Conservation (phyloP, 106 monocot species). For the Apostasia ramifera region DNA sequence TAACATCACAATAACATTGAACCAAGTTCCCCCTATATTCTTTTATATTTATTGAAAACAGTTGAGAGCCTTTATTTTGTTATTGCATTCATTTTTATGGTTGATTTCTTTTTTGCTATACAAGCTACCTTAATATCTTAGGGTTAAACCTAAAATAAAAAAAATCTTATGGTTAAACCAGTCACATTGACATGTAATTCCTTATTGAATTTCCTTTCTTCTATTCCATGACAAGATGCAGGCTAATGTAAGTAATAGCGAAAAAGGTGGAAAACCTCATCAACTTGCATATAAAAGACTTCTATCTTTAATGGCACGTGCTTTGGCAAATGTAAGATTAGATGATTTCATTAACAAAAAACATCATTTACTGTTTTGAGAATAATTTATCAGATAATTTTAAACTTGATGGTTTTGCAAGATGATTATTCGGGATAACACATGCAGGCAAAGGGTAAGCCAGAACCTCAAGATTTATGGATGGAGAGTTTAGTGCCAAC, state of each 20-base stretch:
- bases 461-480: slow-evolving; percentile 76
- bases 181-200: neutral
- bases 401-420: neutral
- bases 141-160: neutral
- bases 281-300: slow-evolving; percentile 51
- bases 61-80: too few species aligned
- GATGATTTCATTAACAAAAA: neutral
- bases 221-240: slow-evolving; percentile 4
- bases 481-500: slow-evolving; percentile 46
- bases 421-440: neutral
- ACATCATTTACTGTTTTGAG: neutral
- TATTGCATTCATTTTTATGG: neutral
- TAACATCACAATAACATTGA: too few species aligned
- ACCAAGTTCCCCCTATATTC: too few species aligned
- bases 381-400: neutral
- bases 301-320: slow-evolving; percentile 81
- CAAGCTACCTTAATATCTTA: too few species aligned
- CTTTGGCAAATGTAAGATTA: slow-evolving; percentile 79
- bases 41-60: too few species aligned
- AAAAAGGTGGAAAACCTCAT: slow-evolving; percentile 26
- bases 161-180: neutral
- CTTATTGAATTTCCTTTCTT: neutral
- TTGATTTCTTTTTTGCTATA: too few species aligned
- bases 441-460: slow-evolving; percentile 45
- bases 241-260: slow-evolving; percentile 16